Percentiles rank a stretch among this genome's conserved stretches.
Conservation (phyloP, 2,329 filamentous ascomycete genomes). For the Xylaria hypoxylon region DNA sequence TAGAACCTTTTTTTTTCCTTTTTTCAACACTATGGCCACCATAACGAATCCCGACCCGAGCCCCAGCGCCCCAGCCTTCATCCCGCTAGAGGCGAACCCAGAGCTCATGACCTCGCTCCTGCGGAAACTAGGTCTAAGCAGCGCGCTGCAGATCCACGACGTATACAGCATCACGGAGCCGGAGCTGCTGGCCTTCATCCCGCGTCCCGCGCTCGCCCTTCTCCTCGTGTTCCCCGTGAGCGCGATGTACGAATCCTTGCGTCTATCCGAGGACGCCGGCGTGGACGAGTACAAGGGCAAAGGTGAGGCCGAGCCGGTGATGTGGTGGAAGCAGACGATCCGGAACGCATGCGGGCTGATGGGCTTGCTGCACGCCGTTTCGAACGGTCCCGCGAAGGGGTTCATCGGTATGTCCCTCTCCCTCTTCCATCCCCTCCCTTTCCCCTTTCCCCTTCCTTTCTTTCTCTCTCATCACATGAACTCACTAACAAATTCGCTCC, state of each 20-base stretch:
- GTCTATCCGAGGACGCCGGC: slow-evolving; percentile 76
- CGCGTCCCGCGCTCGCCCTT: slow-evolving; percentile 87
- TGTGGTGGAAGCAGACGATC: slow-evolving; percentile 97
- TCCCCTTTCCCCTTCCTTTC: slow-evolving; percentile 54
- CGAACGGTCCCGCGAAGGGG: slow-evolving; percentile 77
- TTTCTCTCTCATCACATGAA: slow-evolving; percentile 44
- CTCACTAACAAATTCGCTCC: slow-evolving; percentile 1
- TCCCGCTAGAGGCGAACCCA: slow-evolving; percentile 80
- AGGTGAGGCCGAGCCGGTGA: slow-evolving; percentile 77
- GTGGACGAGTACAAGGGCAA: slow-evolving; percentile 73
- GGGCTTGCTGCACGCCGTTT: slow-evolving; percentile 83
- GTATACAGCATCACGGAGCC: slow-evolving; percentile 91
- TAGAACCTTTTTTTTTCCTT: too few species aligned
- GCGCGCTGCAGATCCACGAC: slow-evolving; percentile 83
- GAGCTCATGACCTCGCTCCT: slow-evolving; percentile 87
- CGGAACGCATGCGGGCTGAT: slow-evolving; percentile 93
- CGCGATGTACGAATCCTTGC: slow-evolving; percentile 80
- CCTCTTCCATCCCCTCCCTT: not conserved
- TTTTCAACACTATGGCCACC: slow-evolving; percentile 30
- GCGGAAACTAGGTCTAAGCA: slow-evolving; percentile 84
- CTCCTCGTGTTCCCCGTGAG: slow-evolving; percentile 93
- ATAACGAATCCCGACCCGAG: slow-evolving; percentile 55
- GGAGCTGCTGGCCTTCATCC: slow-evolving; percentile 85
- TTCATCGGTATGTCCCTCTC: slow-evolving; percentile 64
- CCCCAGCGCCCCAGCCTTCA: slow-evolving; percentile 59